Conservation (phyloP, 2,329 filamentous ascomycete genomes). For the Pseudocercospora musae region DNA sequence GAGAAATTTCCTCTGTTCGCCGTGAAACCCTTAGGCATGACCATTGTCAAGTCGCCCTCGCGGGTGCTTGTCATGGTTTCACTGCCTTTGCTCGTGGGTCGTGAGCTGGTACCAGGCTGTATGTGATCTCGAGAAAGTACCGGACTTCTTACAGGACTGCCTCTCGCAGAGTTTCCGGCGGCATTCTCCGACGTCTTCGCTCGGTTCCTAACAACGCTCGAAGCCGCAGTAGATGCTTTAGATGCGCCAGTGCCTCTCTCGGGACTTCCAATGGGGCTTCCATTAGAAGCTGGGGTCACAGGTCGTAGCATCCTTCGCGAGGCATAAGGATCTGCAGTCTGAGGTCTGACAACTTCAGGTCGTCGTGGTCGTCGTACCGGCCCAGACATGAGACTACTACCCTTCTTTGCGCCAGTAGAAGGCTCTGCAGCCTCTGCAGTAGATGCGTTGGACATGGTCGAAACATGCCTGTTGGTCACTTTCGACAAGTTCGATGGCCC, state of each 20-base stretch:
- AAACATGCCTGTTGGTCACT: slow-evolving; percentile 30
- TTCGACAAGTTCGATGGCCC: slow-evolving; percentile 32
- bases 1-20: slow-evolving; percentile 34
- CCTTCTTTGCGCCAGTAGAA: slow-evolving; percentile 36
- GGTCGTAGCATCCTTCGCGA: slow-evolving; percentile 37
- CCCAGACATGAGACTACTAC: slow-evolving; percentile 53
- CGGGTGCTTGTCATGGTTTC: slow-evolving; percentile 27
- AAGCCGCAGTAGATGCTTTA: slow-evolving; percentile 27
- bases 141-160: slow-evolving; percentile 33
- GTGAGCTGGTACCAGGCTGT: slow-evolving; percentile 21
- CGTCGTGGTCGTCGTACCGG: slow-evolving; percentile 54
- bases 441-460: slow-evolving; percentile 29
- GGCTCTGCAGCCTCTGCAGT: slow-evolving; percentile 24
- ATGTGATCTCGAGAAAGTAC: slow-evolving; percentile 21
- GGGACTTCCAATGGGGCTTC: slow-evolving; percentile 46
- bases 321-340: slow-evolving; percentile 55
- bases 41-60: slow-evolving; percentile 49
- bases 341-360: slow-evolving; percentile 48
- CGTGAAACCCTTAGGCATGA: slow-evolving; percentile 41
- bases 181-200: slow-evolving; percentile 20
- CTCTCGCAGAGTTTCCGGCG: slow-evolving; percentile 28
- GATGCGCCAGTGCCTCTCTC: slow-evolving; percentile 34
- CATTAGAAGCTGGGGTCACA: slow-evolving; percentile 43
- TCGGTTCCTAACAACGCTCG: slow-evolving; percentile 29
- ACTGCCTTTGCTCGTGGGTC: slow-evolving; percentile 36